Percentiles rank a stretch among this genome's conserved stretches.
phyloP scores from a whole-genome alignment of 2,329 filamentous ascomycete species.

The Nakataea oryzae region DNA sequence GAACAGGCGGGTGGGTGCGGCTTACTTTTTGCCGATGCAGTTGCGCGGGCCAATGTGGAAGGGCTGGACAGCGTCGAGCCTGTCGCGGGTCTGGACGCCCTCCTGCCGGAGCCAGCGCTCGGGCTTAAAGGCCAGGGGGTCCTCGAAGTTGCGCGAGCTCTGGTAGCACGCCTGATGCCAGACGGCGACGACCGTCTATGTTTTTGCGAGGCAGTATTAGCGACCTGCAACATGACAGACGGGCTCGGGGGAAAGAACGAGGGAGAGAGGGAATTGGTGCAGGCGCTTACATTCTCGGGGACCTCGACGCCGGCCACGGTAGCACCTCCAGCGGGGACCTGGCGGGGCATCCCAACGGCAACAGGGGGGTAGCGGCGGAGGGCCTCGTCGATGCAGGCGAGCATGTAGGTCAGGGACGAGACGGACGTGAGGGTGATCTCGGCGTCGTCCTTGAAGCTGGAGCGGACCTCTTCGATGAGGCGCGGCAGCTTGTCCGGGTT shows the following conservation, averaged over 20 bases:
- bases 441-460: slow-evolving; percentile 23
- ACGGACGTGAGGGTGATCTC: slow-evolving; percentile 19
- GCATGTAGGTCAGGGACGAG: slow-evolving; percentile 18
- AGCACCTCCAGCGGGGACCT: slow-evolving; percentile 17
- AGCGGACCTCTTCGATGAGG: slow-evolving; percentile 29
- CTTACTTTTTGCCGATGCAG: slow-evolving; percentile 29
- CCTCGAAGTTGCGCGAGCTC: slow-evolving; percentile 29
- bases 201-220: not conserved
- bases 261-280: not conserved
- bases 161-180: slow-evolving; percentile 33
- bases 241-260: not conserved
- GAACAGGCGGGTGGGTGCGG: not conserved
- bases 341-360: slow-evolving; percentile 14
- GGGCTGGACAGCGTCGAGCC: slow-evolving; percentile 33
- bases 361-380: slow-evolving; percentile 23
- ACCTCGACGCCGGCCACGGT: not conserved
- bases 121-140: slow-evolving; percentile 32
- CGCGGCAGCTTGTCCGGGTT: slow-evolving; percentile 16
- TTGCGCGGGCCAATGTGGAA: slow-evolving; percentile 37
- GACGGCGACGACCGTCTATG: slow-evolving; percentile 29
- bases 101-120: slow-evolving; percentile 28
- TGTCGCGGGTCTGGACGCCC: slow-evolving; percentile 17
- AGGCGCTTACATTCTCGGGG: not conserved
- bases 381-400: slow-evolving; percentile 23
- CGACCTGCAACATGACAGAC: slow-evolving; percentile 13